Evolutionary conservation across 2,329 filamentous ascomycete genomes (phyloP).

Genomic region (Cladosporium sp.): DNA sequence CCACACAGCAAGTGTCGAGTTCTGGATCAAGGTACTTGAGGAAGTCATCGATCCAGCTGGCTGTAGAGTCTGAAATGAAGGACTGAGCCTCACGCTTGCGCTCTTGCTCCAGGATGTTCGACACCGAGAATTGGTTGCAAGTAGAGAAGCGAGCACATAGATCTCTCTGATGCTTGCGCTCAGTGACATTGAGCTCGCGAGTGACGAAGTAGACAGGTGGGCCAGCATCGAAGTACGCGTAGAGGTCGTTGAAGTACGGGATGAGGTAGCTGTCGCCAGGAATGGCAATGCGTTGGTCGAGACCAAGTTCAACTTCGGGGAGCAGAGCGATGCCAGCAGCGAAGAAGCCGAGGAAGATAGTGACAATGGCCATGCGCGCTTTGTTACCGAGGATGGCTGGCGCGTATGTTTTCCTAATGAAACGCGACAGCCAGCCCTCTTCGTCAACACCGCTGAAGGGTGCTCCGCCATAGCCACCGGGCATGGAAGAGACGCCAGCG

Average conservation of each 20-base stretch:
- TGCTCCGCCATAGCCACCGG: conserved; percentile 63
- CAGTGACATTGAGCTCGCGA: conserved; percentile 74
- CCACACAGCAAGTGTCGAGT: conserved; percentile 70
- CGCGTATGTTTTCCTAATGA: conserved; percentile 89
- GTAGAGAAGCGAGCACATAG: conserved; percentile 90
- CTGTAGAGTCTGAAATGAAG: conserved; percentile 83
- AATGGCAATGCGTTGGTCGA: conserved; percentile 93
- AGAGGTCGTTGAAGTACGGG: conserved; percentile 93
- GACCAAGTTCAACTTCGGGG: conserved; percentile 79
- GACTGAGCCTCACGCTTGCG: conserved; percentile 85
- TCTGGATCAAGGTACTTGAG: conserved; percentile 94
- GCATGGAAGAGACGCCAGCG: conserved; percentile 63
- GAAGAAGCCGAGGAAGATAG: conserved; percentile 84
- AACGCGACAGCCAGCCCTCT: conserved; percentile 79
- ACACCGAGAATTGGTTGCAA: conserved; percentile 79
- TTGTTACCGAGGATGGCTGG: conserved; percentile 78
- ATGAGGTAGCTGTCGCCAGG: conserved; percentile 94
- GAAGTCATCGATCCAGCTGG: conserved; percentile 97
- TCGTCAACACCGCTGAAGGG: conserved; percentile 72
- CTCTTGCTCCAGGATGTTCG: conserved; percentile 91
- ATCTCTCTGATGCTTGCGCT: conserved; percentile 75
- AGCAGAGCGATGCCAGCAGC: conserved; percentile 82
- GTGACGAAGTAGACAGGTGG: conserved; percentile 97
- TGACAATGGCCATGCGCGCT: conserved; percentile 73
- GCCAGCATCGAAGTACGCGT: conserved; percentile 86